Percentiles rank a stretch among this genome's conserved stretches.
Evolutionary conservation across 805 yeast species (phyloP).

Genomic region (Pichia gijzeniarum): DNA sequence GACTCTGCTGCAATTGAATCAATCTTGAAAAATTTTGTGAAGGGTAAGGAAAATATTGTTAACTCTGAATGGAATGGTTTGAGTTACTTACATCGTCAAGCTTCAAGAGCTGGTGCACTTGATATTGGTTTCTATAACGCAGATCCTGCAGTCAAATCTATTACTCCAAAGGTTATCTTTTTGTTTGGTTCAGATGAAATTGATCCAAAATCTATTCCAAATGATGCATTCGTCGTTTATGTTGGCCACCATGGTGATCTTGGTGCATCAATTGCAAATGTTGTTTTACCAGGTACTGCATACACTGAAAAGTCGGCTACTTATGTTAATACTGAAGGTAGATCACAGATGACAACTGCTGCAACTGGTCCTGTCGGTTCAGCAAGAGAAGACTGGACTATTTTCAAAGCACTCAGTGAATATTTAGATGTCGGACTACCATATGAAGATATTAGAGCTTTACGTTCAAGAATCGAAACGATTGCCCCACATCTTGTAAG

Average conservation of each 20-base stretch:
- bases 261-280: slow-evolving; percentile 87
- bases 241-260: slow-evolving; percentile 90
- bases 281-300: slow-evolving; percentile 79
- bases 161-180: slow-evolving; percentile 68
- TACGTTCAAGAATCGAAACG: slow-evolving; percentile 65
- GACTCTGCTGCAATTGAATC: slow-evolving; percentile 60
- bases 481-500: slow-evolving; percentile 76
- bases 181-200: slow-evolving; percentile 82
- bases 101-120: slow-evolving; percentile 81
- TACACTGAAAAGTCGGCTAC: slow-evolving; percentile 84
- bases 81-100: slow-evolving; percentile 75
- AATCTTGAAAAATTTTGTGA: slow-evolving; percentile 53
- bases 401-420: slow-evolving; percentile 75
- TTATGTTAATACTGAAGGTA: slow-evolving; percentile 84
- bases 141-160: slow-evolving; percentile 38
- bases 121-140: slow-evolving; percentile 70
- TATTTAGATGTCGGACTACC: slow-evolving; percentile 65
- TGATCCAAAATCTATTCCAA: slow-evolving; percentile 60
- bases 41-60: slow-evolving; percentile 50
- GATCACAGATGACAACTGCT: slow-evolving; percentile 79
- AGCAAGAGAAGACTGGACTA: slow-evolving; percentile 91
- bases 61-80: slow-evolving; percentile 77
- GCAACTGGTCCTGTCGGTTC: slow-evolving; percentile 84
- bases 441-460: slow-evolving; percentile 63
- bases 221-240: slow-evolving; percentile 81